phyloP scores from a whole-genome alignment of 768 basidiomycete genomes.

The Psilocybe azurescens region DNA sequence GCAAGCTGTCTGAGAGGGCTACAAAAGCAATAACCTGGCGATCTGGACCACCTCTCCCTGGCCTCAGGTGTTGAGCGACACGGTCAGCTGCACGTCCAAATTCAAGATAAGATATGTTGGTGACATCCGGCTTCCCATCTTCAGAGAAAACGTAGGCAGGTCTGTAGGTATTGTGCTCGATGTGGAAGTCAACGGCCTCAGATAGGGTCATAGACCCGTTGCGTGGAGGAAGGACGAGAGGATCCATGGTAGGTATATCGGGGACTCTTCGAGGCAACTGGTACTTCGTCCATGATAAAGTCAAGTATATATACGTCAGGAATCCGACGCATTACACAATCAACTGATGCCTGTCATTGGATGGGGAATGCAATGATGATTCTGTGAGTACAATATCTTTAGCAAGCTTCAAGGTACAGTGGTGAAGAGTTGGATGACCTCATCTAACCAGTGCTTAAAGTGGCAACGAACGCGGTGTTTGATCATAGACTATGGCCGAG shows the following conservation, averaged over 20 bases:
- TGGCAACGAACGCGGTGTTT: too few species aligned
- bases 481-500: too few species aligned
- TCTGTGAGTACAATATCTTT: too few species aligned
- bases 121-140: conserved; percentile 18
- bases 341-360: too few species aligned
- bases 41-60: conserved; percentile 28
- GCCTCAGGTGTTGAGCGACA: conserved; percentile 42
- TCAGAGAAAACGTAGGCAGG: conserved; percentile 37
- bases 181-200: conserved; percentile 39
- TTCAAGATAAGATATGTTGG: conserved; percentile 43
- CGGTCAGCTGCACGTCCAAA: conserved; percentile 51
- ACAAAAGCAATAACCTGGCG: conserved; percentile 41
- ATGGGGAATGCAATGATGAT: too few species aligned
- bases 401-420: too few species aligned
- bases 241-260: background rate
- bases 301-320: background rate
- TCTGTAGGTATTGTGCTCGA: conserved; percentile 33
- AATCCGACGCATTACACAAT: too few species aligned
- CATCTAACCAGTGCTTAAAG: too few species aligned
- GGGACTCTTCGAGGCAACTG: too few species aligned
- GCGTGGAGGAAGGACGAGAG: conserved; percentile 22
- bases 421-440: too few species aligned
- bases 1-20: conserved; percentile 36
- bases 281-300: background rate
- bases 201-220: conserved; percentile 39